Base-by-base conservation (phyloP, 139 green algal species). In the Chloropicon primus region DNA sequence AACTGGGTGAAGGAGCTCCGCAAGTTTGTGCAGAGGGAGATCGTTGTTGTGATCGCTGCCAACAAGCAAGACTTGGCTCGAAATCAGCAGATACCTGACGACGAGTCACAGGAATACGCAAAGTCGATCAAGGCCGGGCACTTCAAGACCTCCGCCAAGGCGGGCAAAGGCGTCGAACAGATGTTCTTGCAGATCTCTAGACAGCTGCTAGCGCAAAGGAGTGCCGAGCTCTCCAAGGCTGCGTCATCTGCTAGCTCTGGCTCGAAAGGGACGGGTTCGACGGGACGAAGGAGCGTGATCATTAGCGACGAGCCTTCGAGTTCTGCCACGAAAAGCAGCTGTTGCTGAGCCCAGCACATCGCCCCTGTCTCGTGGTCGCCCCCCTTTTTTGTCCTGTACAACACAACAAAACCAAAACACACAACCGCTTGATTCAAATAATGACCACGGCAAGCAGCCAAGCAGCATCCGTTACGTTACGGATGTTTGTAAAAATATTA, bases 1-100 rank as follows among this genome's bases (percentile, higher is more conserved):
- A 81, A n/a, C 22, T 85, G 81, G 81, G 81, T 85, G 74, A 85
- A 83, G 25, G 81, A 85, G 78, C 74, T 85, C 24, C 54, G 24
- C 1, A 80, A 76, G 5, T 83, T 85, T 73, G 78, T 28, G 10
- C 26, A 28, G 21, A 26, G 1, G 29, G 26, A 54, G 54, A 84
- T 85, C 23, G 2, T 72, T 2, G 25, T 85, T 1, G 78, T 53
- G 2, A 71, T 85, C 73, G 78, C 78, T 27, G 81, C 28, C 27
- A 85, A 85, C 74, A 85, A 85, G 74, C 71, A 22, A 25, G 81
- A 85, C 53, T 25, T 81, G 71, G 80, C 81, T 22, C 53, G 77
- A 23, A 22, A 78, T 71, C 71, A 72, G 24, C 10, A 25, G 24
- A 72, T 80, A 25, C 41, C 77, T 0, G 26, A 79, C 24, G 77